Evolutionary conservation across 176 grass and related monocot genomes (phyloP).

Genomic region (Puccinellia tenuiflora): DNA sequence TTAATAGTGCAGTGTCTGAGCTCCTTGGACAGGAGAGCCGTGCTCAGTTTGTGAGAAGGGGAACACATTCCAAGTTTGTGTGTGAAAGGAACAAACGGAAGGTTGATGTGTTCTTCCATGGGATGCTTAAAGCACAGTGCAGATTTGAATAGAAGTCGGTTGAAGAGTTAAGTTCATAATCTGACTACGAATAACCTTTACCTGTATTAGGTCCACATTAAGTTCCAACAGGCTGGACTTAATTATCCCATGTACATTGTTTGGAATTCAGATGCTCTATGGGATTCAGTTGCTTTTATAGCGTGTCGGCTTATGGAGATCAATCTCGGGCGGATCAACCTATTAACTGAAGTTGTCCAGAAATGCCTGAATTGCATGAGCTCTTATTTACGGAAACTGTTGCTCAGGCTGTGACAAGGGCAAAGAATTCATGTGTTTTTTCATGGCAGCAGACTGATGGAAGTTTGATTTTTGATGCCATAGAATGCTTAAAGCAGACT

Average conservation of each 20-base stretch:
- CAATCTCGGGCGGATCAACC: neutral
- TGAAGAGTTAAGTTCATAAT: neutral
- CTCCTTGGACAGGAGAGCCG: neutral
- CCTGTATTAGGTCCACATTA: neutral
- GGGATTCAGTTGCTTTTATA: conserved; percentile 11
- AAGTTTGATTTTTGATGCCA: conserved; percentile 15
- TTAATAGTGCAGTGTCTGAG: neutral
- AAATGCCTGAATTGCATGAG: neutral
- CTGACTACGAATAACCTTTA: neutral
- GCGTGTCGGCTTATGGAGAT: conserved; percentile 7
- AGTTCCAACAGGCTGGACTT: conserved; percentile 18
- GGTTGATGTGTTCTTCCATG: conserved; percentile 16
- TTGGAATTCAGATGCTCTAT: neutral
- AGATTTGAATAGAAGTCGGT: conserved; percentile 17
- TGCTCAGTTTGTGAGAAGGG: neutral
- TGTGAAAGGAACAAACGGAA: neutral
- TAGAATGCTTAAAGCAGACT: conserved; percentile 10
- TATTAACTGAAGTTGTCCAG: neutral
- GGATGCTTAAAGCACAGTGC: conserved; percentile 2
- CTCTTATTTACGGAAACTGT: neutral
- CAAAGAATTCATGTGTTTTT: neutral
- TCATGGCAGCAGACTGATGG: neutral
- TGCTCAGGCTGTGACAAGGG: neutral
- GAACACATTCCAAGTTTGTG: neutral
- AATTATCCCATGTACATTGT: neutral